Percentiles rank a stretch among this genome's conserved stretches.
phyloP scores from a whole-genome alignment of 257 asterid genomes.

The Solanum pennellii region DNA sequence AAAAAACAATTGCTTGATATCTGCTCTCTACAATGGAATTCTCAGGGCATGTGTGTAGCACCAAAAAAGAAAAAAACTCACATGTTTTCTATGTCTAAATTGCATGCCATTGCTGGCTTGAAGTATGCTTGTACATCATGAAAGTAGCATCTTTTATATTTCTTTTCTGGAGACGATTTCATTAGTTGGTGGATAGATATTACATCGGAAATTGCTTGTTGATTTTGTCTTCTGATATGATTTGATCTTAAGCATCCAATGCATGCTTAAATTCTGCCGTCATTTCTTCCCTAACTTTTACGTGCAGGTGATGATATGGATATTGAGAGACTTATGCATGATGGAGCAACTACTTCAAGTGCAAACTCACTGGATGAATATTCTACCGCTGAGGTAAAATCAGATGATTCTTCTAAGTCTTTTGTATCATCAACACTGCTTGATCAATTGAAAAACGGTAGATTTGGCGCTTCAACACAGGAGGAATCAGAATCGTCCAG shows the following conservation, averaged over 20 bases:
- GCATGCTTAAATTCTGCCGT: background rate
- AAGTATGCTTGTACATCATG: background rate
- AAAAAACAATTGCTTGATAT: background rate
- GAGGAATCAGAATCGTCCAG: conserved; percentile 15
- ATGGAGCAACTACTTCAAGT: conserved; percentile 24
- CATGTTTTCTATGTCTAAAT: background rate
- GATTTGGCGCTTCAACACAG: conserved; percentile 20
- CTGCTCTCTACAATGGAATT: background rate
- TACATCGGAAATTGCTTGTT: background rate
- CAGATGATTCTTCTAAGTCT: conserved; percentile 47
- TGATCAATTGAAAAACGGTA: conserved; percentile 6
- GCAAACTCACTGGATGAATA: conserved; percentile 17
- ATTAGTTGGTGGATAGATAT: background rate
- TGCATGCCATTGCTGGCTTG: background rate
- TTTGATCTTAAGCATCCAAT: background rate
- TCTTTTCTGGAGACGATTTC: background rate
- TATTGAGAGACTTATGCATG: conserved; percentile 21
- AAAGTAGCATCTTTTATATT: background rate
- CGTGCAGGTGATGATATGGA: conserved; percentile 26
- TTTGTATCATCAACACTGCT: conserved; percentile 18
- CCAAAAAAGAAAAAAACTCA: background rate
- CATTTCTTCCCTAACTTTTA: background rate
- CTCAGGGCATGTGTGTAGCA: background rate
- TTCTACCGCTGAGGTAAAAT: conserved; percentile 10
- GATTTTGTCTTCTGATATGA: background rate